Conservation (phyloP, 1,284 basidiomycete genomes). For the Ustilago sp. region DNA sequence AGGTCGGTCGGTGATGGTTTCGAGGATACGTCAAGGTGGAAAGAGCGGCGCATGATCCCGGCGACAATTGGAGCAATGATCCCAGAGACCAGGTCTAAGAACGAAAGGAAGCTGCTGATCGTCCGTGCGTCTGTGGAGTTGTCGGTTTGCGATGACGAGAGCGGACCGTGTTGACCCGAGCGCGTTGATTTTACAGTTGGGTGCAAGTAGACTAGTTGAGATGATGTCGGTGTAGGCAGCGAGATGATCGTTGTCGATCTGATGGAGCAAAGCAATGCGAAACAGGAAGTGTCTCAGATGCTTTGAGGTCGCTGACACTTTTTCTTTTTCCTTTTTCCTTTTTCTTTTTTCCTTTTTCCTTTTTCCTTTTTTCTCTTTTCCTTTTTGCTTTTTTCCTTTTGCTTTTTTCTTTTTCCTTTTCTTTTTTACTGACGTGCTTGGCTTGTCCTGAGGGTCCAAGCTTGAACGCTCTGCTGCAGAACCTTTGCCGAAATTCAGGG, state of each 20-base stretch:
- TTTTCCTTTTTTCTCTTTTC: too few relatives aligned
- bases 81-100: not conserved
- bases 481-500: conserved; percentile 1
- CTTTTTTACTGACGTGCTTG: not conserved
- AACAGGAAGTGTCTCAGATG: conserved; percentile 7
- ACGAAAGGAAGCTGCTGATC: not conserved
- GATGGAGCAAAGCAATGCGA: not conserved
- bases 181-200: too few relatives aligned
- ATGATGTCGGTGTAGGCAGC: not conserved
- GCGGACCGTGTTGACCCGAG: not conserved
- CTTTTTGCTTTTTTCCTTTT: too few relatives aligned
- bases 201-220: not conserved
- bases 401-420: too few relatives aligned
- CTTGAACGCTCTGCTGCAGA: not conserved
- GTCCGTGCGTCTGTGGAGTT: not conserved
- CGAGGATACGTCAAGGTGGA: not conserved
- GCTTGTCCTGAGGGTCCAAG: conserved; percentile 2
- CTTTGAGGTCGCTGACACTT: not conserved
- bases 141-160: not conserved
- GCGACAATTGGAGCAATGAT: not conserved
- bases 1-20: not conserved
- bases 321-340: too few relatives aligned
- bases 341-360: too few relatives aligned
- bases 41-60: conserved; percentile 21
- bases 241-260: not conserved